Conservation (phyloP, 352 stramenopile species). For the Pythium vanterpoolii region DNA sequence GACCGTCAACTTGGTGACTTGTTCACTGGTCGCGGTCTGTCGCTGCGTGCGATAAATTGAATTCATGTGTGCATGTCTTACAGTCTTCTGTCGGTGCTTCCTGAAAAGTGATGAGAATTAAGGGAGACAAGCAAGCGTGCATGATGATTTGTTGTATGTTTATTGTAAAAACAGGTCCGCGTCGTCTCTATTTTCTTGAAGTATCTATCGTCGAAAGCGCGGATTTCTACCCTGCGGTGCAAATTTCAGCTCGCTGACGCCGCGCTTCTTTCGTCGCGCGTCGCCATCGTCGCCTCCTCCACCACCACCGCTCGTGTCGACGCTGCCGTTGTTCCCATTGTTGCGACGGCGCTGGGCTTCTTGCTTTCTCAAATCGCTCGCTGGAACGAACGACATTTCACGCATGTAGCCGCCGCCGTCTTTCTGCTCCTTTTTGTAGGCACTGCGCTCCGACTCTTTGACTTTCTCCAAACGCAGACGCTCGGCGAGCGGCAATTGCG, state of each 20-base stretch:
- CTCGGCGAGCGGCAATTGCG: slow-evolving; percentile 78
- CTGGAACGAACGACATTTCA: slow-evolving; percentile 77
- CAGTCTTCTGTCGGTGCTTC: not conserved
- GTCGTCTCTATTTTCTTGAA: too few relatives aligned
- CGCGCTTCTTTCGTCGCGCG: slow-evolving; percentile 69
- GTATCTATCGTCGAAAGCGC: slow-evolving; percentile 54
- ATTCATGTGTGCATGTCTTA: slow-evolving; percentile 4
- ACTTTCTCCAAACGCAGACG: slow-evolving; percentile 67
- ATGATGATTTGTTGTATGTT: not conserved
- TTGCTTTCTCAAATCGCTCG: slow-evolving; percentile 59
- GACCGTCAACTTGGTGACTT: not conserved
- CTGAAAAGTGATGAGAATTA: too few relatives aligned
- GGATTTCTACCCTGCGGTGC: slow-evolving; percentile 38
- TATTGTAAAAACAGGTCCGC: too few relatives aligned
- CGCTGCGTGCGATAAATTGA: not conserved
- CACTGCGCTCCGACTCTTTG: slow-evolving; percentile 70
- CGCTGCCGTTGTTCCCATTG: slow-evolving; percentile 3
- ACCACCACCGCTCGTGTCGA: slow-evolving; percentile 8
- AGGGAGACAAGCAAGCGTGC: not conserved
- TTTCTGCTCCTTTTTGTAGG: slow-evolving; percentile 83
- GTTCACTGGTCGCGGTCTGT: not conserved
- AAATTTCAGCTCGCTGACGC: slow-evolving; percentile 73
- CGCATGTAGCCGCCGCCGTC: slow-evolving; percentile 72
- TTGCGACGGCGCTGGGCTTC: slow-evolving; percentile 23
- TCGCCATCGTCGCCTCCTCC: slow-evolving; percentile 13